These are phyloP conservation scores for Dipsacomyces acuminosporus DNA, from an alignment of 371 early-diverging fungal genomes.

Conservation along the genomic window DNA sequence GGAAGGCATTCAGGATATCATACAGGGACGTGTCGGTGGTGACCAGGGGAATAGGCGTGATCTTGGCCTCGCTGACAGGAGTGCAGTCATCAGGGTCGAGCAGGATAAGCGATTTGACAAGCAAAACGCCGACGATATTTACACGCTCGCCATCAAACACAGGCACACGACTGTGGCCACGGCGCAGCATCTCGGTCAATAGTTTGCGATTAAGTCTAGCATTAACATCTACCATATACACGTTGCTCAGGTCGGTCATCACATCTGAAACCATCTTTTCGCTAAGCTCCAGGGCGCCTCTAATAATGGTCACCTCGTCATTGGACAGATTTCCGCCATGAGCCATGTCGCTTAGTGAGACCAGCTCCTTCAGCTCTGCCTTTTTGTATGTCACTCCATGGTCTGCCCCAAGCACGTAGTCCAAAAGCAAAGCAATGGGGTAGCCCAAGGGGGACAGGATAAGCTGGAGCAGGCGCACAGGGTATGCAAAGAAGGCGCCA, in stretches of 20 bases:
- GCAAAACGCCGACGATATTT: constrained; percentile 81
- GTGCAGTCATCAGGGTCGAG: constrained; percentile 79
- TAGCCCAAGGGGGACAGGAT: constrained; percentile 66
- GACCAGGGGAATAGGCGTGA: constrained; percentile 72
- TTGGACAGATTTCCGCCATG: constrained; percentile 75
- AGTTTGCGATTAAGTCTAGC: constrained; percentile 60
- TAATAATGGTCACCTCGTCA: constrained; percentile 91
- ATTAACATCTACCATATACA: constrained; percentile 72
- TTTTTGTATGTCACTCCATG: constrained; percentile 63
- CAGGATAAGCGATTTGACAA: constrained; percentile 80
- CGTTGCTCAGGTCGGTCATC: constrained; percentile 85
- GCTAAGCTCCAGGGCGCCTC: constrained; percentile 83
- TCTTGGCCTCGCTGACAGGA: constrained; percentile 62
- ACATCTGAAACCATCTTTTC: constrained; percentile 76
- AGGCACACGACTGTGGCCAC: constrained; percentile 91
- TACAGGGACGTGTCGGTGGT: constrained; percentile 70
- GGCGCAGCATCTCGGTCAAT: constrained; percentile 67
- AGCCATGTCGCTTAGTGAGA: constrained; percentile 75
- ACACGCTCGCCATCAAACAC: constrained; percentile 60
- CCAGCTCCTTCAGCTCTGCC: constrained; percentile 86
- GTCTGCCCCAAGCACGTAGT: constrained; percentile 64
- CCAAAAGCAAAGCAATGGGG: constrained; percentile 75
- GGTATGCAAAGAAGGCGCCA: constrained; percentile 73
- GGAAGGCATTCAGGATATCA: constrained; percentile 90
- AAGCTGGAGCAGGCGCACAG: constrained; percentile 62